Percentiles rank a stretch among this genome's conserved stretches.
Conservation (phyloP, 176 grass and related monocot species). For the Avena insularis region DNA sequence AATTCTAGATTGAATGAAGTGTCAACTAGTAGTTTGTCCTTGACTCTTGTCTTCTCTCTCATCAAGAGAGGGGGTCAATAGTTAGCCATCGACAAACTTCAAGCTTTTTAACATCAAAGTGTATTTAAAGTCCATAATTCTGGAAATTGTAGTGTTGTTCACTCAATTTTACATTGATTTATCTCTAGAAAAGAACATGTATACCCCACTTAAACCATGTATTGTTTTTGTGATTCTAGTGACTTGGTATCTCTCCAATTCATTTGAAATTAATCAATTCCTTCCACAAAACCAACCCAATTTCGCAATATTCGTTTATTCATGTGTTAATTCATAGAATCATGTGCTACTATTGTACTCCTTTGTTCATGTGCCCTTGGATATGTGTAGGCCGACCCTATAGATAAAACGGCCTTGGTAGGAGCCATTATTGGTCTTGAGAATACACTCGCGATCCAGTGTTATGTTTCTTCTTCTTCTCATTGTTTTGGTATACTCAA, state of each 20-base stretch:
- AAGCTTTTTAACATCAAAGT: background rate
- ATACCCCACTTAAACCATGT: background rate
- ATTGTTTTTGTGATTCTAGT: background rate
- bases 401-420: too few species aligned
- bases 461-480: too few species aligned
- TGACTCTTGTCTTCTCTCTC: background rate
- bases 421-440: too few species aligned
- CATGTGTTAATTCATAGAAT: background rate
- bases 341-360: background rate
- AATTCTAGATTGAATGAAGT: background rate
- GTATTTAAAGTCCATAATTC: background rate
- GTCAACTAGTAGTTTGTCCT: background rate
- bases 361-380: background rate
- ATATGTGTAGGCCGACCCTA: too few species aligned
- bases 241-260: background rate
- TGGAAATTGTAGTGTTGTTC: background rate
- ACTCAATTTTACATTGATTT: background rate
- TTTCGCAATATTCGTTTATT: background rate
- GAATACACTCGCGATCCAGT: too few species aligned
- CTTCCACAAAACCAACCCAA: background rate
- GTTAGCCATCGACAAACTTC: background rate
- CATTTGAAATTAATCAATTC: background rate
- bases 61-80: background rate
- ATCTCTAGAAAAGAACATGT: background rate
- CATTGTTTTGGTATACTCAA: too few species aligned